These are phyloP conservation scores for Populus alba DNA, from an alignment of 345 rosid species.

Conservation along the genomic window DNA sequence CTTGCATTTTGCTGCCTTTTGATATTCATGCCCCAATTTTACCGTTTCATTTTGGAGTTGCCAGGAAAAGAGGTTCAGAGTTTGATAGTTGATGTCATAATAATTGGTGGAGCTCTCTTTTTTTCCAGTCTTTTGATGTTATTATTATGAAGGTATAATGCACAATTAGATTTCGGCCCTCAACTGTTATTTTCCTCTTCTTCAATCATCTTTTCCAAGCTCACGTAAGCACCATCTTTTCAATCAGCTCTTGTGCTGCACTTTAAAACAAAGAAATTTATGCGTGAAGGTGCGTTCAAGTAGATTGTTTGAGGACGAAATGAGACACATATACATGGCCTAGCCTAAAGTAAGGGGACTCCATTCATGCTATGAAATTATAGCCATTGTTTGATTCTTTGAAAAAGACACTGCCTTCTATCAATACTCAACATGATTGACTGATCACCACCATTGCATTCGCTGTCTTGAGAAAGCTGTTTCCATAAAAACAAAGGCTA, in stretches of 20 bases:
- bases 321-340: not conserved
- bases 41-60: not conserved
- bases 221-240: not conserved
- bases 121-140: not conserved
- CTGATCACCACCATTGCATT: not conserved
- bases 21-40: not conserved
- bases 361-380: constrained; percentile 5
- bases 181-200: not conserved
- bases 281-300: constrained; percentile 10
- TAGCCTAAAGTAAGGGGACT: not conserved
- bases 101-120: not conserved
- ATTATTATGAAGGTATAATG: not conserved
- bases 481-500: not conserved
- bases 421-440: not conserved
- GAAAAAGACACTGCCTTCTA: not conserved
- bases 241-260: not conserved
- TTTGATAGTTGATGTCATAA: not conserved
- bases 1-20: too few species aligned
- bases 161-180: not conserved
- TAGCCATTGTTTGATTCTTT: constrained; percentile 3
- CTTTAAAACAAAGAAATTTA: not conserved
- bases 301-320: not conserved
- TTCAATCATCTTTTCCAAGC: not conserved
- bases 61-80: not conserved
- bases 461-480: not conserved